These are phyloP conservation scores for Funneliformis geosporum DNA, from an alignment of 192 early-diverging fungal genomes.

Conservation along the genomic window DNA sequence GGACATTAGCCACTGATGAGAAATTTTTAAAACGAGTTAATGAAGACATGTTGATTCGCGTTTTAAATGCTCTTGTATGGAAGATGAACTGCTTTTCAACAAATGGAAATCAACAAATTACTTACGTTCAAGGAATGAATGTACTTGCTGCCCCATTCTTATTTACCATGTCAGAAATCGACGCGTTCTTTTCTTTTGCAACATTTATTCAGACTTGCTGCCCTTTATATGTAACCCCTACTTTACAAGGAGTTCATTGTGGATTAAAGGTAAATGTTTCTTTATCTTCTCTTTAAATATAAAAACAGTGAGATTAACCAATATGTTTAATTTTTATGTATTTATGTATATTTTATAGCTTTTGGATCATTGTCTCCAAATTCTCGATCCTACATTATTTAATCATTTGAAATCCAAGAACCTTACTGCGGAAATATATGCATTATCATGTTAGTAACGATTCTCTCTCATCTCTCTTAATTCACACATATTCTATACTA, in stretches of 20 bases:
- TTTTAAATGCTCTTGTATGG: constrained; percentile 87
- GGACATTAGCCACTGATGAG: constrained; percentile 79
- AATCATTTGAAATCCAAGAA: constrained; percentile 69
- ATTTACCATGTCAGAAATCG: constrained; percentile 89
- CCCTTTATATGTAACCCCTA: constrained; percentile 91
- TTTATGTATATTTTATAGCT: constrained; percentile 52
- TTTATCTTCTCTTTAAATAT: constrained; percentile 4
- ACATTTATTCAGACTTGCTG: constrained; percentile 86
- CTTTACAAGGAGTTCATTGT: constrained; percentile 86
- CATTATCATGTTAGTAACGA: constrained; percentile 76
- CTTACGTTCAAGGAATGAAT: constrained; percentile 97
- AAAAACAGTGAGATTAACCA: not conserved
- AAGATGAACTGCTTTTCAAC: constrained; percentile 51
- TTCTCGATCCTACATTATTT: constrained; percentile 74
- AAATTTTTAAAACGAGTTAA: constrained; percentile 71
- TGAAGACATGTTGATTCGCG: constrained; percentile 71
- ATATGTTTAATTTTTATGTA: constrained; percentile 22
- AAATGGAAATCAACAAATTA: constrained; percentile 52
- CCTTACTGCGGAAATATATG: constrained; percentile 79
- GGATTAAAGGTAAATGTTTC: constrained; percentile 68
- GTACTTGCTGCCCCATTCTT: constrained; percentile 89
- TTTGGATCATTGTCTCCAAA: constrained; percentile 76
- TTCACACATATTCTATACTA: not conserved
- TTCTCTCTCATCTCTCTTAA: not conserved
- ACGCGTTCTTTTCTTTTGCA: constrained; percentile 85